A percentile compares a stretch with the other conserved stretches of the same genome.
Evolutionary conservation across 768 basidiomycete genomes (phyloP).

Genomic region (Suillus paluster): DNA sequence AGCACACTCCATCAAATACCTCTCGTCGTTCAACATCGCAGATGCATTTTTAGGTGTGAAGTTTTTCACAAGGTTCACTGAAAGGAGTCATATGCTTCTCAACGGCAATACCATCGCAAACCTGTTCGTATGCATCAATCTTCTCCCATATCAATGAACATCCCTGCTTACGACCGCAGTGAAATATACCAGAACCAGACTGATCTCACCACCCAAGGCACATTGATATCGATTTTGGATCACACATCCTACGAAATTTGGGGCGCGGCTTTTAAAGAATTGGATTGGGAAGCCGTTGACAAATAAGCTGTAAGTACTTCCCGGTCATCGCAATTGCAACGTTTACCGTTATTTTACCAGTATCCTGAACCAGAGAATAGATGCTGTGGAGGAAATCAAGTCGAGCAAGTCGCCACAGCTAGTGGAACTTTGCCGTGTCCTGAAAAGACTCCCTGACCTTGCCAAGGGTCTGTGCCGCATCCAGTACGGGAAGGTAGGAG

Average conservation of each 20-base stretch:
- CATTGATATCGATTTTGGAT: conserved; percentile 86
- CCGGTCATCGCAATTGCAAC: neutral
- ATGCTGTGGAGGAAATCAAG: conserved; percentile 86
- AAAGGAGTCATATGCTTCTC: conserved; percentile 82
- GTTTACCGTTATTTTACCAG: conserved; percentile 43
- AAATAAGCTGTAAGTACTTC: conserved; percentile 45
- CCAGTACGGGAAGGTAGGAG: conserved; percentile 84
- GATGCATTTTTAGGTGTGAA: conserved; percentile 76
- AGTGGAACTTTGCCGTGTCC: conserved; percentile 65
- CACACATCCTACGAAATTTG: conserved; percentile 88
- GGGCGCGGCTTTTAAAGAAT: conserved; percentile 75
- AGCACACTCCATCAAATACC: conserved; percentile 72
- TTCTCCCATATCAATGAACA: neutral
- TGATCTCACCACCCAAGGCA: conserved; percentile 72
- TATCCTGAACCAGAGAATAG: conserved; percentile 71
- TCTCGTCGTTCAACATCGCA: conserved; percentile 75
- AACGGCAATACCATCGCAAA: conserved; percentile 88
- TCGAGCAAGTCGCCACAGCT: conserved; percentile 63
- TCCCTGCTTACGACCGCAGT: conserved; percentile 32
- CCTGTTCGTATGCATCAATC: conserved; percentile 44
- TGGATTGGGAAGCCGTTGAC: conserved; percentile 91
- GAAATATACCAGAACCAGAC: conserved; percentile 95
- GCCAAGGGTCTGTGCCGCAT: conserved; percentile 85
- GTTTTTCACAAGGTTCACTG: conserved; percentile 81
- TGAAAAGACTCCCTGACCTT: conserved; percentile 84